Evolutionary conservation across 192 early-diverging fungal species (phyloP).

Genomic region (Geosiphon pyriformis): DNA sequence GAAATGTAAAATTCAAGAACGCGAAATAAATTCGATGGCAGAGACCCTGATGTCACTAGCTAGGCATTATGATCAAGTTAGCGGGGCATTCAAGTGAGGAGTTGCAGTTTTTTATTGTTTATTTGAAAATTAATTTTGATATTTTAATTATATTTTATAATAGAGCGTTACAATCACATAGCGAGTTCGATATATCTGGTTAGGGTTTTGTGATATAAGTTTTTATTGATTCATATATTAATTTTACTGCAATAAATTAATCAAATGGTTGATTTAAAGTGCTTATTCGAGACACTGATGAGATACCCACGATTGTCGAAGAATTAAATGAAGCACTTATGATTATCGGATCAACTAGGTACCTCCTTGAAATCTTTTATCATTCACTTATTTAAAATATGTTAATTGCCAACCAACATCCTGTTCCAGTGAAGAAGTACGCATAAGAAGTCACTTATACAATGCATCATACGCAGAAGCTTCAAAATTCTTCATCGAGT

Average conservation of each 20-base stretch:
- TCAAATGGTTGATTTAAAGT: not conserved
- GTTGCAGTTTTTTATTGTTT: not conserved
- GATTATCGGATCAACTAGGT: slow-evolving; percentile 24
- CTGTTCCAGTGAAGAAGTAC: slow-evolving; percentile 25
- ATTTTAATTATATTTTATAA: not conserved
- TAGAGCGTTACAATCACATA: slow-evolving; percentile 21
- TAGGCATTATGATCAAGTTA: slow-evolving; percentile 43
- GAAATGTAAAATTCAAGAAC: slow-evolving; percentile 33
- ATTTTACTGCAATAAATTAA: not conserved
- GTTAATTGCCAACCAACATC: too few species aligned
- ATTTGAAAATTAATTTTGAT: not conserved
- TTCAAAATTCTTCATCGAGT: slow-evolving; percentile 16
- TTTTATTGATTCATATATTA: not conserved
- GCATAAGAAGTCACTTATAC: slow-evolving; percentile 18
- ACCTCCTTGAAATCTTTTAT: not conserved
- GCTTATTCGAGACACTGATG: slow-evolving; percentile 16
- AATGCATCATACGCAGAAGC: slow-evolving; percentile 20
- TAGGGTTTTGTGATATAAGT: not conserved
- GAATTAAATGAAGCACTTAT: slow-evolving; percentile 24
- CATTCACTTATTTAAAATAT: not conserved
- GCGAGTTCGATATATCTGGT: slow-evolving; percentile 8
- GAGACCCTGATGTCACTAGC: slow-evolving; percentile 39
- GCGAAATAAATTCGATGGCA: slow-evolving; percentile 35
- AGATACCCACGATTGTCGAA: slow-evolving; percentile 17
- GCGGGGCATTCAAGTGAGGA: slow-evolving; percentile 37